These are phyloP conservation scores for Mytilinidion resinicola DNA, from an alignment of 495 filamentous ascomycete species.

Conservation along the genomic window DNA sequence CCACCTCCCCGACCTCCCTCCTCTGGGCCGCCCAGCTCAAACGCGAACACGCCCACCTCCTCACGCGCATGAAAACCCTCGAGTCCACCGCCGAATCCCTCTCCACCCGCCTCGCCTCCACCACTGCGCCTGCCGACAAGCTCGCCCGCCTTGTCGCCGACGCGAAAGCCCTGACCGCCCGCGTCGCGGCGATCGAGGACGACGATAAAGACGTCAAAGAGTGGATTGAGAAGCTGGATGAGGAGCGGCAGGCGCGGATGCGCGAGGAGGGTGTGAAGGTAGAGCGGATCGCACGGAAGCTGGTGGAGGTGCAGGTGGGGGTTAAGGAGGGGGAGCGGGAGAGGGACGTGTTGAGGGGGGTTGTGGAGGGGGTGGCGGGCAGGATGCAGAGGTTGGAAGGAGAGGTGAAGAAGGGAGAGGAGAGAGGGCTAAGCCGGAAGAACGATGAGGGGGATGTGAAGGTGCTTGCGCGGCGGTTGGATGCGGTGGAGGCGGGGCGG, in stretches of 20 bases:
- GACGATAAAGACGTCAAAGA: constrained; percentile 8
- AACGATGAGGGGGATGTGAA: constrained; percentile 5
- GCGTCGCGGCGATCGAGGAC: constrained; percentile 6
- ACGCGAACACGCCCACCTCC: constrained; percentile 30
- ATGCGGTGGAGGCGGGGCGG: constrained; percentile 12
- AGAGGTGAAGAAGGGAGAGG: not conserved
- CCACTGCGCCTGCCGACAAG: not conserved
- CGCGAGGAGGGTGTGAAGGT: constrained; percentile 2
- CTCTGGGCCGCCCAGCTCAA: constrained; percentile 37
- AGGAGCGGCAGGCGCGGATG: not conserved
- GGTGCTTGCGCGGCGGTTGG: constrained; percentile 4
- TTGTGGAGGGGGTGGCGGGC: not conserved
- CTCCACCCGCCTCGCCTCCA: constrained; percentile 1
- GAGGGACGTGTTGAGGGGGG: not conserved
- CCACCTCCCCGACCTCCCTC: constrained; percentile 30
- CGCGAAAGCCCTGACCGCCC: not conserved
- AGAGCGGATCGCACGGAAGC: not conserved
- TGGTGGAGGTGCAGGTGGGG: constrained; percentile 3
- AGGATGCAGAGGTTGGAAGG: constrained; percentile 5
- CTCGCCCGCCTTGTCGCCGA: constrained; percentile 4
- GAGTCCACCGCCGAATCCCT: constrained; percentile 13
- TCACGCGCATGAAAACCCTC: constrained; percentile 28
- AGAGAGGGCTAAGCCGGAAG: constrained; percentile 5
- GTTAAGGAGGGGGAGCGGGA: not conserved
- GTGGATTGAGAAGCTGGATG: not conserved